phyloP scores from a whole-genome alignment of 2,329 filamentous ascomycete genomes.

The Aspergillus uvarum region DNA sequence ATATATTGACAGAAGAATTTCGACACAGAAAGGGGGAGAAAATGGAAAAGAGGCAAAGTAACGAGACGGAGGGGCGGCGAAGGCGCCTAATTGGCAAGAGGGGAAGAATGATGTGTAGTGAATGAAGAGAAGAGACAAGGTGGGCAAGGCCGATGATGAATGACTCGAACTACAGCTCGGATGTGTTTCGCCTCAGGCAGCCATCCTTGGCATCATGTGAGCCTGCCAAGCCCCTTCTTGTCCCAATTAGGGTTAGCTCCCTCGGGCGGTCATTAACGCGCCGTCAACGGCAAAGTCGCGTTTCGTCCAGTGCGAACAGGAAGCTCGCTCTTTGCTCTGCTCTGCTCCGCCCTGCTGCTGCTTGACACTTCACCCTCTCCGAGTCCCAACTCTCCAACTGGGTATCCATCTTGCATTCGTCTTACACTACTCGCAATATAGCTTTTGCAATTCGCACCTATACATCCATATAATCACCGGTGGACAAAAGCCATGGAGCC shows the following conservation, averaged over 20 bases:
- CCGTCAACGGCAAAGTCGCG: slow-evolving; percentile 26
- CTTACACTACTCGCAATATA: neutral
- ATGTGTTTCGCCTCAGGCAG: slow-evolving; percentile 1
- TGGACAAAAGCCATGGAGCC: slow-evolving; percentile 29
- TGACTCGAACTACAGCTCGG: neutral
- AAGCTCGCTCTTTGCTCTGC: slow-evolving; percentile 19
- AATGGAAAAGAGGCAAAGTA: slow-evolving; percentile 7
- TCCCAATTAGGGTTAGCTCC: slow-evolving; percentile 25
- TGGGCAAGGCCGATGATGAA: slow-evolving; percentile 5
- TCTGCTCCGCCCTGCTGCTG: slow-evolving; percentile 19
- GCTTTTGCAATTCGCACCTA: neutral
- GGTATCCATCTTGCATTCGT: neutral
- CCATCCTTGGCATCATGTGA: slow-evolving; percentile 6
- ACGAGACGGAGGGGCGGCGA: slow-evolving; percentile 2
- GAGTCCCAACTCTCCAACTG: neutral
- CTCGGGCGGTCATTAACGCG: slow-evolving; percentile 37
- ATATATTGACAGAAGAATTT: slow-evolving; percentile 15
- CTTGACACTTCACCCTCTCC: neutral
- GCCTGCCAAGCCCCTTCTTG: slow-evolving; percentile 22
- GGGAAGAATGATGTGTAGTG: neutral
- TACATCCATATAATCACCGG: neutral
- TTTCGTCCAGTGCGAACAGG: slow-evolving; percentile 20
- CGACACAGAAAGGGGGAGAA: slow-evolving; percentile 17
- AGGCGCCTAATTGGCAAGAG: slow-evolving; percentile 4
- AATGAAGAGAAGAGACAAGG: neutral